phyloP scores from a whole-genome alignment of 2,329 filamentous ascomycete species.

The Exophiala phaeomuriformis region DNA sequence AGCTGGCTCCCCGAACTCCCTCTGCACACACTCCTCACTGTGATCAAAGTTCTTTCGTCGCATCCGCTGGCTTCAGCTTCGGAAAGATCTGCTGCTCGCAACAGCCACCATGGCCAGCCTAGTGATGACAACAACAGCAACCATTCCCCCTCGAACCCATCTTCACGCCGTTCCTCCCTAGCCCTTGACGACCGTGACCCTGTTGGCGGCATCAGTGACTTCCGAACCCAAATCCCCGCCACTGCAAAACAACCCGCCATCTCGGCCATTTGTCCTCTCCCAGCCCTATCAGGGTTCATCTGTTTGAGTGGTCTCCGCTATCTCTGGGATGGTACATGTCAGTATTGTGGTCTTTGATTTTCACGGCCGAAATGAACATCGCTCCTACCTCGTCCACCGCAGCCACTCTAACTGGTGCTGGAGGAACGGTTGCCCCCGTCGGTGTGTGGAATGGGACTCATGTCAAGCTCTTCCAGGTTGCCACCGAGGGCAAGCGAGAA shows the following conservation, averaged over 20 bases:
- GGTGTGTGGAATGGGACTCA: slow-evolving; percentile 90
- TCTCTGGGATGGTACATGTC: slow-evolving; percentile 94
- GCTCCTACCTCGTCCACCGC: slow-evolving; percentile 23
- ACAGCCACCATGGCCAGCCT: too few relatives aligned
- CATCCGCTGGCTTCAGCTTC: slow-evolving; percentile 36
- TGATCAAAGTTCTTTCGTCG: slow-evolving; percentile 57
- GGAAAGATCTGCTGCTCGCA: slow-evolving; percentile 26
- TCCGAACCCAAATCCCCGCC: slow-evolving; percentile 39
- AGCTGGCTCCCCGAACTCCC: slow-evolving; percentile 88
- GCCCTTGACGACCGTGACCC: slow-evolving; percentile 34
- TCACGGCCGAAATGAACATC: slow-evolving; percentile 81
- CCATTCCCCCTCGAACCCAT: slow-evolving; percentile 25
- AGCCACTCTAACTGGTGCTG: slow-evolving; percentile 27
- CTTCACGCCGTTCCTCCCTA: slow-evolving; percentile 31
- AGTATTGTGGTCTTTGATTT: slow-evolving; percentile 87
- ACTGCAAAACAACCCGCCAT: slow-evolving; percentile 50
- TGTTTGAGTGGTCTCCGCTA: slow-evolving; percentile 88
- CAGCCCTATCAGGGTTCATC: slow-evolving; percentile 67
- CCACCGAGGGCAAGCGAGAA: slow-evolving; percentile 65
- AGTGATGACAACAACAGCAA: not conserved
- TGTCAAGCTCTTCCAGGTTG: slow-evolving; percentile 82
- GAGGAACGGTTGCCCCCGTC: slow-evolving; percentile 66
- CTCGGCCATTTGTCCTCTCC: slow-evolving; percentile 62
- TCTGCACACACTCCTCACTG: slow-evolving; percentile 72
- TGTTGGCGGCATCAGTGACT: slow-evolving; percentile 28